Percentiles rank a stretch among this genome's conserved stretches.
Evolutionary conservation across 805 yeast species (phyloP).

Genomic region (Saturnispora sekii): DNA sequence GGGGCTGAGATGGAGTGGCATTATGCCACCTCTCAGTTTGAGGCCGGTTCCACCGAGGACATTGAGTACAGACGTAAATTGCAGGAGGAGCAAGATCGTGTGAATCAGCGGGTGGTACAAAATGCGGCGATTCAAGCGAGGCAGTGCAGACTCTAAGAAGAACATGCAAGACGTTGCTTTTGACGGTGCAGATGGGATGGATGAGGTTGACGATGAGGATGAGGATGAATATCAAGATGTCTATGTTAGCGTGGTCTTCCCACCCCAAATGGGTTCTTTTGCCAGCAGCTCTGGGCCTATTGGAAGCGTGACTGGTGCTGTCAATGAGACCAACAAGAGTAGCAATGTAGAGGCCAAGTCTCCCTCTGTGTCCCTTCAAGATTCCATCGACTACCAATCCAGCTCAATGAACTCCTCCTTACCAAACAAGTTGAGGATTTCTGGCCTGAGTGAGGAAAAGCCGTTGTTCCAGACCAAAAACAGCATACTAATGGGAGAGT

Average conservation of each 20-base stretch:
- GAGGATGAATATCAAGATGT: constrained; percentile 35
- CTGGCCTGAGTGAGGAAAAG: constrained; percentile 43
- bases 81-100: constrained; percentile 16
- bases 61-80: constrained; percentile 42
- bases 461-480: constrained; percentile 54
- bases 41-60: constrained; percentile 88
- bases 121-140: constrained; percentile 15
- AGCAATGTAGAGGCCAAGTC: not conserved
- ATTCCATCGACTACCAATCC: constrained; percentile 11
- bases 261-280: constrained; percentile 26
- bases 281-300: constrained; percentile 18
- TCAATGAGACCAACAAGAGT: not conserved
- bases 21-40: constrained; percentile 51
- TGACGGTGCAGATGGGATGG: not conserved
- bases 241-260: constrained; percentile 45
- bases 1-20: constrained; percentile 97
- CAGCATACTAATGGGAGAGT: constrained; percentile 58
- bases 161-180: not conserved
- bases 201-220: constrained; percentile 2
- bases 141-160: constrained; percentile 14
- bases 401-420: constrained; percentile 7
- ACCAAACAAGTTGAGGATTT: constrained; percentile 32
- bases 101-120: constrained; percentile 1
- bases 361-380: constrained; percentile 7
- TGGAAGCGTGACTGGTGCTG: not conserved